Conservation (phyloP, 352 stramenopile genomes). For the Phytophthora melonis region DNA sequence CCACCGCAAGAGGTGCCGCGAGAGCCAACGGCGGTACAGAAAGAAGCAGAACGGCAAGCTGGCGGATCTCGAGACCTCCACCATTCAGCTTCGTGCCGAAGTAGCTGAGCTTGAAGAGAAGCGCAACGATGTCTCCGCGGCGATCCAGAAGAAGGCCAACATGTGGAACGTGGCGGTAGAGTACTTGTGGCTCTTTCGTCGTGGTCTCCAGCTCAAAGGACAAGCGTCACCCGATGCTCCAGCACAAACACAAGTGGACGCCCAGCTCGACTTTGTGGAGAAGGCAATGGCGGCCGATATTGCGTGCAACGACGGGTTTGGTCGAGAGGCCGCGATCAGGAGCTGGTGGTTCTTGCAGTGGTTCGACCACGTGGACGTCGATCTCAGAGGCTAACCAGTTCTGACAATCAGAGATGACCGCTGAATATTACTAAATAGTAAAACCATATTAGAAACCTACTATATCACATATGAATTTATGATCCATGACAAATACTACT, state of each 20-base stretch:
- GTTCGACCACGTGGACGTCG: conserved; percentile 8
- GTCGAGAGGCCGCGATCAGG: background rate
- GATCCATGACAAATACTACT: too few relatives aligned
- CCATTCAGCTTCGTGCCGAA: background rate
- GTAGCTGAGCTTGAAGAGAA: background rate
- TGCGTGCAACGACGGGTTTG: background rate
- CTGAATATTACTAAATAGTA: too few relatives aligned
- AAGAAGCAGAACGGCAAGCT: background rate
- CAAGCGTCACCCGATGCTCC: background rate
- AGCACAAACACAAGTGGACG: background rate
- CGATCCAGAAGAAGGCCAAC: background rate
- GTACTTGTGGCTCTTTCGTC: background rate
- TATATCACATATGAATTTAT: too few relatives aligned
- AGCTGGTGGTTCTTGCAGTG: conserved; percentile 10
- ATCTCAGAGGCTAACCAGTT: conserved; percentile 3
- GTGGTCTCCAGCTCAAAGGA: background rate
- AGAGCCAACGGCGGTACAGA: background rate
- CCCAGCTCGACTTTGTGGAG: background rate
- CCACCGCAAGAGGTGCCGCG: background rate
- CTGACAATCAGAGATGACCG: too few relatives aligned
- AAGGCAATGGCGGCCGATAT: conserved; percentile 5
- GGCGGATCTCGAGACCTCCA: background rate
- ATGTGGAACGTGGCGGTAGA: conserved; percentile 10
- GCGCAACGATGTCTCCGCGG: background rate
- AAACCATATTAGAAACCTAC: too few relatives aligned